Base-by-base conservation (phyloP, 2,329 filamentous ascomycete species). In the Aureobasidium sp. region DNA sequence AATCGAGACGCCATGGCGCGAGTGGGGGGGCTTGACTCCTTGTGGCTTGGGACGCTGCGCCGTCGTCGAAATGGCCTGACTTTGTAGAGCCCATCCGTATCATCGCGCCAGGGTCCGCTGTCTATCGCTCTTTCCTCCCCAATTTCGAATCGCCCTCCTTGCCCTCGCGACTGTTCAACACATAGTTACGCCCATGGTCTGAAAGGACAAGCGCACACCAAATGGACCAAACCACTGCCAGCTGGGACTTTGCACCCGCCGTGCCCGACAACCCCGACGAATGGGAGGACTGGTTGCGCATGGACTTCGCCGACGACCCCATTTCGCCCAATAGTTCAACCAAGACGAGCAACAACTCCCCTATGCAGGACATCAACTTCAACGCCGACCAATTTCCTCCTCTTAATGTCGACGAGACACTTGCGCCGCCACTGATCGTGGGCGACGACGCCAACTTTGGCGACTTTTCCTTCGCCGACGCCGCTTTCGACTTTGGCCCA, bases 261-360 rank as follows among this genome's bases (percentile, higher is more conserved):
- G 53, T 64, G 31, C 59, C 60, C 31, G 44, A 66, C 25, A 66
- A 60, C 48, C 70, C 70, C 55, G 70, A 74, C 53, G 73, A 75
- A 66, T 80, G 77, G 77, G 77, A 76, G 66, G 75, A 79, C 48
- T 80, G 76, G 75, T 75, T 80, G 72, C 71, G 75, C 62, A 79
- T 76, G 76, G 76, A 79, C 68, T 76, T 76, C 52, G 41, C 58
- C 5, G 42, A 62, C 12, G 71, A 73, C 27, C 63, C 69, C n/a
- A 69, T 70, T 3, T 72, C 71, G 20, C 70, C 72, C 12, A 70
- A 72, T 57, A 71, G 71, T 47, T 67, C 66, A 48, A 71, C 69
- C 29, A 72, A 70, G 65, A 65, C 70, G 57, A 72, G 68, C 55
- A 72, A 73, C 61, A 71, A 71, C 61, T 74, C 72, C 17, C 72